Base-by-base conservation (phyloP, 352 stramenopile genomes). In the Globisporangium viniferum region DNA sequence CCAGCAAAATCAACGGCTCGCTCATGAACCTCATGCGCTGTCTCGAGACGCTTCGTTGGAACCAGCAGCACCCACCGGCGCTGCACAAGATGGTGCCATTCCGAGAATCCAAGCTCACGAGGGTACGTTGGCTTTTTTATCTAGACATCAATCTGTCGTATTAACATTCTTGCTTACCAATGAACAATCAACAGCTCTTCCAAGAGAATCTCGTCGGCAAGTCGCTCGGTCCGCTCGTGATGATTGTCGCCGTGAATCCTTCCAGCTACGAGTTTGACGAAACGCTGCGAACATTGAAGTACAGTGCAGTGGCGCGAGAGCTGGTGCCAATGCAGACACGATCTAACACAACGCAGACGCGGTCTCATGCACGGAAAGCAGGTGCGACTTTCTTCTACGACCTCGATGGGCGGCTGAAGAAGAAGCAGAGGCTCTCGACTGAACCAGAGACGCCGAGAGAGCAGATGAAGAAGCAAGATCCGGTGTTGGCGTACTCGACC, bases 11-110 rank as follows among this genome's bases (percentile, higher is more conserved):
- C 74, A 99, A 99, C 86, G 89, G 88, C 20, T 98, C 92, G 22
- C 78, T 99, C 5, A 99, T 98, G 94, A 98, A 98, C 57, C 86
- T 99, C 29, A 99, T 98, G 93, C 88, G 92, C 49, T 99, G 97
- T 71, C 81, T 99, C 2, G 92, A 98, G 64, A 95, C 89, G 22
- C 83, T 99, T 78, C 89, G 96, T 0, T 94, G 84, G 74, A 98
- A 98, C 64, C 90, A 98, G 62, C 84, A 93, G 64, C 85, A 91
- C 55, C 84, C 82, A 0, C 73, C 67, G 1, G 77, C 75, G 44
- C 74, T 92, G 31, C 81, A 95, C 69, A 93, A 96, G 58, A 90
- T 98, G 56, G 92, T 99, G n/a, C 97, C 97, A 0, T 99, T 98
- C 72, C 89, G 98, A 46, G 97, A 99, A 69, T 98, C 90, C 36